Conservation (phyloP, 106 monocot species). For the Vanilla planifolia region DNA sequence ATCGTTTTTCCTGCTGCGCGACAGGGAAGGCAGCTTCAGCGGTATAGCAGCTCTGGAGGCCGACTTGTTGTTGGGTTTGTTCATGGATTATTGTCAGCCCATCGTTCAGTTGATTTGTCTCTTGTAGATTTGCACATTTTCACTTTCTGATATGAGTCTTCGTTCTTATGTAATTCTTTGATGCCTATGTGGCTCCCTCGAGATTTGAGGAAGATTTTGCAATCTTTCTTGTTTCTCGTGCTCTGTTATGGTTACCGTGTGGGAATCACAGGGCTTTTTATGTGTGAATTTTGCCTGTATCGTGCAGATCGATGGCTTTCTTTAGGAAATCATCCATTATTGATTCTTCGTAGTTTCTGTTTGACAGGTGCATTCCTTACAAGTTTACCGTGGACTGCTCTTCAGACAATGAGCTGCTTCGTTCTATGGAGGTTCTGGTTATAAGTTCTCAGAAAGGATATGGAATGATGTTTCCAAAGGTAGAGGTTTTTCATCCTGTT, state of each 20-base stretch:
- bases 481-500: no score
- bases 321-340: neutral
- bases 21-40: conserved; percentile 46
- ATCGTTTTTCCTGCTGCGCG: conserved; percentile 23
- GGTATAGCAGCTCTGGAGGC: conserved; percentile 23
- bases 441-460: conserved; percentile 71
- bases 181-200: no score
- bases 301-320: neutral
- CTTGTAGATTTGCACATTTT: no score
- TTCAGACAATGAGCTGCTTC: conserved; percentile 10
- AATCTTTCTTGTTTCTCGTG: no score
- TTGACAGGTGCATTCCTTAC: conserved; percentile 67
- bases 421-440: conserved; percentile 55
- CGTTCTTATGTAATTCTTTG: no score
- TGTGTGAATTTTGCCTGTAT: no score
- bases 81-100: conserved; percentile 1
- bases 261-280: no score
- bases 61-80: conserved; percentile 53
- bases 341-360: neutral
- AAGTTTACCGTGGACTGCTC: conserved; percentile 25
- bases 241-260: no score
- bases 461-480: conserved; percentile 76
- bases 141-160: no score
- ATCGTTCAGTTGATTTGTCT: no score
- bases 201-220: no score